Evolutionary conservation across 306 rosid genomes (phyloP), one percentile per base, ranked within the genome.

Genomic region (Quillaja saponaria): DNA sequence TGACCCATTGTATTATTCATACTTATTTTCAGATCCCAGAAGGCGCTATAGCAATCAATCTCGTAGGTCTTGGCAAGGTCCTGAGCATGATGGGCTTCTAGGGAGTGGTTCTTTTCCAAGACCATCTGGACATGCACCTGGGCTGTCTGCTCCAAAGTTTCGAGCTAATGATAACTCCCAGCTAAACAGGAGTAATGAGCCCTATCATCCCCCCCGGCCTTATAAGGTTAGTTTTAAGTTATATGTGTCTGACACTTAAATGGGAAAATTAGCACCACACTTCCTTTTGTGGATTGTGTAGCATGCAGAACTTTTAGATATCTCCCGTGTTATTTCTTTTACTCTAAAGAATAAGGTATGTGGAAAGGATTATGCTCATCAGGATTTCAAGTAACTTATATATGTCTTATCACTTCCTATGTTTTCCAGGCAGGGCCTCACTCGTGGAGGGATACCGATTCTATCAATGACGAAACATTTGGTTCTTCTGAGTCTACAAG

Each of bases 61-160:
- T 59, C 78, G 82, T 38, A 86, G 82, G 57, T 54, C 99, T 72
- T 74, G 79, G 82, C 96, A 89, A 80, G 86, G 75, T 70, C 96
- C 91, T 50, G 99, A 92, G 81, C 99, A 92, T 73, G 99, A 92
- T 75, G 99, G 99, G 39, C 99, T 92, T 78, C 89, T 92, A 12
- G 99, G 99, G 19, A 92, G 99, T 80, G 99, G 99, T 56, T 86
- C 99, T 67, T 88, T 84, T 80, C 94, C 95, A 35, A 85, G 96
- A 63, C 91, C 91, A 63, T 55, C 95, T 57, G 99, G 96, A 57
- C 80, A 58, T 84, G 69, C 84, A 1, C 73, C 94, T 28, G 96
- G 89, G 45, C 49, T 63, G 58, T 78, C 91, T 3, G 86, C 82
- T 66, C 66, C 89, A 4, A 92, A 92, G 64, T 68, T 65, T 68